Evolutionary conservation across 208 protist species (phyloP), one percentile per base, ranked within the genome.

Genomic region (Endotrypanum monterogeii): DNA sequence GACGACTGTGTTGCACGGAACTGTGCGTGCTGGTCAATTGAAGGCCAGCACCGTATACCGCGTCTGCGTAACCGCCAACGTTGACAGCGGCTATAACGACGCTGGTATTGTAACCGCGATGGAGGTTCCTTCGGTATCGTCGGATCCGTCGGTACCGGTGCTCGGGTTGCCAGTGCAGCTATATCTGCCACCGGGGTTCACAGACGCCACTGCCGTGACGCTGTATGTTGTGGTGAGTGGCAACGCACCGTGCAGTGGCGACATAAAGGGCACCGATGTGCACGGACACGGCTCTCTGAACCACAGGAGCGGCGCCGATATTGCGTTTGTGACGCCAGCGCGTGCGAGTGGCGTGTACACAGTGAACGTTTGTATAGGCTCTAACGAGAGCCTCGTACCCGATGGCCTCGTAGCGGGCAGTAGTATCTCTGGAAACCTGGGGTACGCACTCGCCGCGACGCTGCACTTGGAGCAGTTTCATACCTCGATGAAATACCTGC

Each of bases 251-350:
- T 71, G 67, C 67, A 58, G 32, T 32, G 67, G 11, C 28, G 50
- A 73, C 71, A 39, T 78, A 23, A 69, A 44, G 35, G 55, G 14
- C 20, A 6, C 52, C 52, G 9, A 35, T 35, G 55, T 81, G 18
- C 84, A 82, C 69, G 83, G 61, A 28, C 56, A 68, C 50, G 86
- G 86, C 23, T n/a, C 76, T 44, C 73, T 90, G 44, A 55, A 80
- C 57, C 8, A 63, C 3, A 50, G 32, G 16, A 77, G 51, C 67
- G 57, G 67, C 20, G 58, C 74, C 16, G 67, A 73, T 0, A 16
- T 60, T 25, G 50, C 46, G 18, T 88, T 90, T 71, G 44, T 88
- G 23, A 66, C 73, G 25, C 74, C 62, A 39, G 25, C 65, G 32
- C n/a, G 25, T n/a, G 52, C 60, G 37, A 60, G 50, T 35, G 50